phyloP scores from a whole-genome alignment of 75 land plant genomes.

The Chamaecyparis obtusa region DNA sequence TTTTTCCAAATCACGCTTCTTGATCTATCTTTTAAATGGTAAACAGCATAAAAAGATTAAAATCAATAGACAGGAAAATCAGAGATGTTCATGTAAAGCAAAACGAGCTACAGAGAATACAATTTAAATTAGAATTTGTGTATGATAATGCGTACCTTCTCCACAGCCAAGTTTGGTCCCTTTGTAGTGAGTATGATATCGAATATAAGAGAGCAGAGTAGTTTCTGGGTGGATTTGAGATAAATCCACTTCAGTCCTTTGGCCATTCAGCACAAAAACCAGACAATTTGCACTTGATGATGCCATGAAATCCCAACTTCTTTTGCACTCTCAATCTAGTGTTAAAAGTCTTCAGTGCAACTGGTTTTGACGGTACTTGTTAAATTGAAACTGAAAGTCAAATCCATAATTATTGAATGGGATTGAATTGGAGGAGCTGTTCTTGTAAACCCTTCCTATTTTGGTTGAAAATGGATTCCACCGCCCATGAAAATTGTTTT shows the following conservation, averaged over 20 bases:
- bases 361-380: too few species aligned
- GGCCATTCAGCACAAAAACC: conserved; percentile 76
- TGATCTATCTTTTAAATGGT: too few species aligned
- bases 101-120: not conserved
- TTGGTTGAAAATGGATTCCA: too few species aligned
- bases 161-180: conserved; percentile 85
- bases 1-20: too few species aligned
- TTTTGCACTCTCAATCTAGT: not conserved
- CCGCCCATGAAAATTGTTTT: too few species aligned
- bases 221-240: conserved; percentile 54
- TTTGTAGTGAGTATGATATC: conserved; percentile 46
- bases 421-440: too few species aligned
- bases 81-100: not conserved
- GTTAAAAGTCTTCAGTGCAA: too few species aligned
- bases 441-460: too few species aligned
- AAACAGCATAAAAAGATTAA: not conserved
- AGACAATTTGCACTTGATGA: not conserved
- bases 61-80: not conserved
- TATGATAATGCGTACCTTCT: conserved; percentile 47
- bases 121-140: not conserved
- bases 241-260: conserved; percentile 46
- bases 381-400: too few species aligned
- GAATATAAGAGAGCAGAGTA: conserved; percentile 71
- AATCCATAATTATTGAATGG: too few species aligned
- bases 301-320: not conserved